Evolutionary conservation across 345 rosid species (phyloP).

Genomic region (Eutrema heterophyllum): DNA sequence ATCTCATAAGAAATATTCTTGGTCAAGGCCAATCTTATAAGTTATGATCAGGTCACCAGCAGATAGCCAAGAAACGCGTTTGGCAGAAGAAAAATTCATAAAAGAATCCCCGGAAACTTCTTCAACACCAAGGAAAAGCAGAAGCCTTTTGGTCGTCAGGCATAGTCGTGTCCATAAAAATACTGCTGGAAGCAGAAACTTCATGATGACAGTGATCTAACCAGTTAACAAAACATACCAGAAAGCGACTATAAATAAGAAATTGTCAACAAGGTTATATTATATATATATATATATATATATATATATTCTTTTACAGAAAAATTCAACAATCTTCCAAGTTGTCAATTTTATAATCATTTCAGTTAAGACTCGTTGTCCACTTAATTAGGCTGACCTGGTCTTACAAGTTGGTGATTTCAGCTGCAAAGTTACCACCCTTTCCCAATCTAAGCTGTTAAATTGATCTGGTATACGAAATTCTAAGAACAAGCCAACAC

Average conservation of each 20-base stretch:
- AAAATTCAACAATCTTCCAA: background rate
- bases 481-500: constrained; percentile 4
- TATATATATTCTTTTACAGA: background rate
- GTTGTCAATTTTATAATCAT: constrained; percentile 5
- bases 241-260: constrained; percentile 17
- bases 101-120: background rate
- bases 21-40: constrained; percentile 17
- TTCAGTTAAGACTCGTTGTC: constrained; percentile 13
- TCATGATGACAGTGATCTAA: constrained; percentile 22
- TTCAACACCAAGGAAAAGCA: constrained; percentile 15
- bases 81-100: background rate
- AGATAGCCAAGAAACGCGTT: background rate
- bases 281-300: background rate
- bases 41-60: constrained; percentile 15
- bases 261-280: constrained; percentile 1
- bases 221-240: constrained; percentile 21
- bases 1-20: background rate
- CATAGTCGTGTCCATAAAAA: constrained; percentile 3
- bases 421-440: background rate
- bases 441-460: constrained; percentile 1
- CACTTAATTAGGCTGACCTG: constrained; percentile 25
- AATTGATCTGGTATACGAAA: background rate
- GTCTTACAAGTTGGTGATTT: background rate
- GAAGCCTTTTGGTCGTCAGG: background rate
- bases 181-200: background rate